Evolutionary conservation across 2,329 filamentous ascomycete genomes (phyloP), one percentile per base, ranked within the genome.

Genomic region (Ophiostoma ulmi): DNA sequence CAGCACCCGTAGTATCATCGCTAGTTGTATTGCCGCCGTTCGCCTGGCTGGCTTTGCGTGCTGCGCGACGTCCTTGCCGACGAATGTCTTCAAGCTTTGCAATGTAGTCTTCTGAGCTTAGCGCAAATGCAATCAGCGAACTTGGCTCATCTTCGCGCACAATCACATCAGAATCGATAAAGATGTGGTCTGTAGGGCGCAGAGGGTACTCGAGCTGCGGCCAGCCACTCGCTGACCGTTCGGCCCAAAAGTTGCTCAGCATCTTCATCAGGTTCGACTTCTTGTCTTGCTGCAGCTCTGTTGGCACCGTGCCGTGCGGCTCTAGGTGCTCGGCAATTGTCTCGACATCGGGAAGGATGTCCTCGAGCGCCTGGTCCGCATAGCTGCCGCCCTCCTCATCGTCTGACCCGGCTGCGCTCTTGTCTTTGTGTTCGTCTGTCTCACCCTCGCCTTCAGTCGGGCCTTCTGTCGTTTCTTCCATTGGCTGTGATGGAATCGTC

Each of bases 61-160:
- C 82, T 3, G 70, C 73, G 4, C 64, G 64, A 52, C 73, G 72
- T 3, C 70, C 83, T 72, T 85, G 82, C 41, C 79, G 79, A 48
- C 89, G 86, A 76, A 92, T 91, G 8, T 86, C 85, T 26, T 87
- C 84, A 22, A 97, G 83, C 79, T 97, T 97, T 61, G 85, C 85
- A 73, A 90, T 87, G 78, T 99, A 99, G 77, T 97, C 93, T 70
- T 91, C 87, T 17, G 92, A 97, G 74, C 91, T 93, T 26, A 99
- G 83, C 0, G 94, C 93, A 77, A 99, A 92, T 0, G 96, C 95
- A 76, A 99, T 95, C 58, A 99, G 86, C 1, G 95, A 98, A 76
- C 93, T 97, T 2, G 95, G 95, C 80, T 99, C 95, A 78, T 99
- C 95, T 79, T 99, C 95, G 55, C 95, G 89, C 52, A 99, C 93